Conservation (phyloP, 1,139 yeast species). For the Yamadazyma blattariae region DNA sequence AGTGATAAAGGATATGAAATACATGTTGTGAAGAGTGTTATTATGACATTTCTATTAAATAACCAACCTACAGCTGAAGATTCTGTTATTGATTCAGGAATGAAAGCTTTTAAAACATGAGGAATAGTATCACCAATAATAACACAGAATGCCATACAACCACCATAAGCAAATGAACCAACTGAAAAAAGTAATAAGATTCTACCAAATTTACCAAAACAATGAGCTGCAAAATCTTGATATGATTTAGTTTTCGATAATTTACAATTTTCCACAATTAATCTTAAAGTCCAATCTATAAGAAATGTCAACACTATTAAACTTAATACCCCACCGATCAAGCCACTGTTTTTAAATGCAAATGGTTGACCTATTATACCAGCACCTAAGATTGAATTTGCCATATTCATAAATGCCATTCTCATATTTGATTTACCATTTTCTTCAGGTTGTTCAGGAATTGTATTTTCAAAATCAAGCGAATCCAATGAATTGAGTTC, state of each 20-base stretch:
- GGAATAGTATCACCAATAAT: constrained; percentile 96
- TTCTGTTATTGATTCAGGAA: constrained; percentile 48
- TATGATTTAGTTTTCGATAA: constrained; percentile 74
- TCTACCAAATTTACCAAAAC: constrained; percentile 76
- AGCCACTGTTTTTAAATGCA: constrained; percentile 79
- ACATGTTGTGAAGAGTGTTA: constrained; percentile 63
- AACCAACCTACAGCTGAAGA: constrained; percentile 44
- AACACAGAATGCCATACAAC: constrained; percentile 90
- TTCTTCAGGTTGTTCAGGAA: constrained; percentile 9
- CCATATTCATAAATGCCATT: constrained; percentile 97
- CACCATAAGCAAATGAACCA: constrained; percentile 90
- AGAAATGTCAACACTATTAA: constrained; percentile 60
- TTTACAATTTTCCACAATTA: constrained; percentile 82
- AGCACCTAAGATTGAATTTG: constrained; percentile 90
- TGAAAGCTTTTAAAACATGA: constrained; percentile 71
- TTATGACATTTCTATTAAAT: constrained; percentile 64
- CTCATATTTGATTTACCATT: constrained; percentile 51
- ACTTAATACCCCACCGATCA: constrained; percentile 67
- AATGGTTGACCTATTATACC: constrained; percentile 94
- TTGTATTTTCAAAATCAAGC: constrained; percentile 9
- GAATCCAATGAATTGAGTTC: constrained; percentile 7
- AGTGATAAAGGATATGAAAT: constrained; percentile 83
- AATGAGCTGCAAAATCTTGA: constrained; percentile 79
- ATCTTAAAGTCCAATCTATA: constrained; percentile 81
- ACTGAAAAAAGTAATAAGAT: constrained; percentile 69